phyloP scores from a whole-genome alignment of 805 yeast genomes.

The Kluyveromyces aestuarii region DNA sequence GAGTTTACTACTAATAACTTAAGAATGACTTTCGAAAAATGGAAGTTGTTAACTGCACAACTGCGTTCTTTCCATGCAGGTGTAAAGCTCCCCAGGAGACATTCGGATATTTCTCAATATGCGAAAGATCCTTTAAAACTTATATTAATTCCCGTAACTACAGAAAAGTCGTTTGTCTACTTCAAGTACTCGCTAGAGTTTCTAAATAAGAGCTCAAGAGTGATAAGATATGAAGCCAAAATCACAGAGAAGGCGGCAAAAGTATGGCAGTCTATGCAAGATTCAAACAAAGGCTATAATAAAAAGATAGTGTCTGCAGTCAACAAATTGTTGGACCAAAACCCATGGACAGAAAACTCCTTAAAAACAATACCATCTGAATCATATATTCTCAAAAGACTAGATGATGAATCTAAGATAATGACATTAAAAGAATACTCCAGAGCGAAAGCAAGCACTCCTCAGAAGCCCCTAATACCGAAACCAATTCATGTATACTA shows the following conservation, averaged over 20 bases:
- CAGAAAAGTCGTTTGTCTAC: slow-evolving; percentile 50
- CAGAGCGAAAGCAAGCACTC: slow-evolving; percentile 3
- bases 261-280: slow-evolving; percentile 54
- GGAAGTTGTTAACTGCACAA: background rate
- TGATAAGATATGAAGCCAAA: slow-evolving; percentile 35
- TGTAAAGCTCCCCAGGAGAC: background rate
- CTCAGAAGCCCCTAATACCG: slow-evolving; percentile 7
- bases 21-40: background rate
- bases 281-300: slow-evolving; percentile 49
- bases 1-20: too few relatives aligned
- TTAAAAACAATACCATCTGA: slow-evolving; percentile 69
- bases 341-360: slow-evolving; percentile 76
- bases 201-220: slow-evolving; percentile 28
- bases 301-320: slow-evolving; percentile 47
- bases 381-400: slow-evolving; percentile 37
- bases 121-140: slow-evolving; percentile 44
- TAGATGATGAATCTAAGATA: slow-evolving; percentile 10
- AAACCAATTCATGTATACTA: slow-evolving; percentile 39
- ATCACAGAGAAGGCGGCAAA: slow-evolving; percentile 40
- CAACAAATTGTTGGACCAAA: slow-evolving; percentile 44
- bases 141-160: slow-evolving; percentile 64
- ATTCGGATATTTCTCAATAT: slow-evolving; percentile 9
- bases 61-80: background rate
- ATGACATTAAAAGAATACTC: slow-evolving; percentile 13
- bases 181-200: slow-evolving; percentile 46